Percentiles rank a stretch among this genome's conserved stretches.
These are phyloP conservation scores for Stellera chamaejasme DNA, from an alignment of 345 rosid genomes.

Conservation along the genomic window DNA sequence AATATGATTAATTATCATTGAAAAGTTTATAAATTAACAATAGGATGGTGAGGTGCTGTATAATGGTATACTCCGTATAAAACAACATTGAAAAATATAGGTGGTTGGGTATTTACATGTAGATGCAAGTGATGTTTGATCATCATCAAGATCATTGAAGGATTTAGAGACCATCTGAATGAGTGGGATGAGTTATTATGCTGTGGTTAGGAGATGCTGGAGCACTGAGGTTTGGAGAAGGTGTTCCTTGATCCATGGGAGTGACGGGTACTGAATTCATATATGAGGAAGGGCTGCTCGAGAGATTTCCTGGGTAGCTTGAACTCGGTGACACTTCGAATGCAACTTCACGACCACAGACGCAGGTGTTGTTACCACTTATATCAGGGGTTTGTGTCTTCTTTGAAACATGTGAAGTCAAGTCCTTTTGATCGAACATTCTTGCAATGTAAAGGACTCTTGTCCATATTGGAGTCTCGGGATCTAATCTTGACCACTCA, in stretches of 20 bases:
- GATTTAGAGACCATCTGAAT: no score
- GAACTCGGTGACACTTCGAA: slow-evolving; percentile 12
- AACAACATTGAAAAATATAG: no score
- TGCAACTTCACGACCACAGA: slow-evolving; percentile 8
- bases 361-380: background rate
- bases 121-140: no score
- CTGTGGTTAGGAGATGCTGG: background rate
- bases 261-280: background rate
- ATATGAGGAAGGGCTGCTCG: slow-evolving; percentile 4
- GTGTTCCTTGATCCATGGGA: background rate
- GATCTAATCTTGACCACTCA: slow-evolving; percentile 4
- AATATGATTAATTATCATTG: no score
- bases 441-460: slow-evolving; percentile 11
- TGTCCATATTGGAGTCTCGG: slow-evolving; percentile 18
- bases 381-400: background rate
- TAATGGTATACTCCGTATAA: no score
- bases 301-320: slow-evolving; percentile 13
- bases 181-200: no score
- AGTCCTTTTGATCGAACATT: slow-evolving; percentile 17
- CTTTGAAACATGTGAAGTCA: background rate
- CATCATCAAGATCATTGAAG: no score
- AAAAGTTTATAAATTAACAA: no score
- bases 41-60: no score
- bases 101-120: no score
- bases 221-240: background rate